A percentile compares a stretch with the other conserved stretches of the same genome.
Conservation (phyloP, 2,329 filamentous ascomycete species). For the Setomelanomma holmii region DNA sequence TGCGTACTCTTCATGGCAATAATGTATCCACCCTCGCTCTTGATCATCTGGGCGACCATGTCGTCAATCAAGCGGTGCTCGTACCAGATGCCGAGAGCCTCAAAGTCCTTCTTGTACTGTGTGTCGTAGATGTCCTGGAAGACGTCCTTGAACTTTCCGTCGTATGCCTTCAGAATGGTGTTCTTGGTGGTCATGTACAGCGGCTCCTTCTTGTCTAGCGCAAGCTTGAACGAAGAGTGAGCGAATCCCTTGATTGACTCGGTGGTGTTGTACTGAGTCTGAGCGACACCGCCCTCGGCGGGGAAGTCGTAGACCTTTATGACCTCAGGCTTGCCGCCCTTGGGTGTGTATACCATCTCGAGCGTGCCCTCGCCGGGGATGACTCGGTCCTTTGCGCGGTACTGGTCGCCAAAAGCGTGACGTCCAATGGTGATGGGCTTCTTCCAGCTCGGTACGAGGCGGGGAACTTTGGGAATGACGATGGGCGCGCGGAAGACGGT, state of each 20-base stretch:
- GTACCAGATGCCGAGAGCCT: constrained; percentile 95
- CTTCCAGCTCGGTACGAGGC: constrained; percentile 96
- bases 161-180: constrained; percentile 99
- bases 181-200: constrained; percentile 99
- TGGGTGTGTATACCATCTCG: constrained; percentile 92
- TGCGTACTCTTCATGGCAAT: constrained; percentile 92
- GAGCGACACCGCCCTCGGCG: constrained; percentile 83
- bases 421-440: constrained; percentile 99
- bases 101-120: constrained; percentile 86
- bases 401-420: constrained; percentile 98
- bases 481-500: constrained; percentile 99
- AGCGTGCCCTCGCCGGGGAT: constrained; percentile 84
- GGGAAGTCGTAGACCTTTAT: constrained; percentile 93
- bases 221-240: constrained; percentile 95
- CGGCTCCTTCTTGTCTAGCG: constrained; percentile 84
- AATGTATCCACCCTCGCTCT: constrained; percentile 94
- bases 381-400: constrained; percentile 92
- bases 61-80: constrained; percentile 99
- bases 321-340: constrained; percentile 78
- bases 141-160: constrained; percentile 98
- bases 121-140: constrained; percentile 96
- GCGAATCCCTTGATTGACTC: constrained; percentile 95
- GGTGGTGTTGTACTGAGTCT: constrained; percentile 98
- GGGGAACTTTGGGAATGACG: constrained; percentile 90
- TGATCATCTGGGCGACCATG: constrained; percentile 99